Evolutionary conservation across 1,139 yeast genomes (phyloP), one percentile per base, ranked within the genome.

Genomic region (Debaryomyces psychrophilus): DNA sequence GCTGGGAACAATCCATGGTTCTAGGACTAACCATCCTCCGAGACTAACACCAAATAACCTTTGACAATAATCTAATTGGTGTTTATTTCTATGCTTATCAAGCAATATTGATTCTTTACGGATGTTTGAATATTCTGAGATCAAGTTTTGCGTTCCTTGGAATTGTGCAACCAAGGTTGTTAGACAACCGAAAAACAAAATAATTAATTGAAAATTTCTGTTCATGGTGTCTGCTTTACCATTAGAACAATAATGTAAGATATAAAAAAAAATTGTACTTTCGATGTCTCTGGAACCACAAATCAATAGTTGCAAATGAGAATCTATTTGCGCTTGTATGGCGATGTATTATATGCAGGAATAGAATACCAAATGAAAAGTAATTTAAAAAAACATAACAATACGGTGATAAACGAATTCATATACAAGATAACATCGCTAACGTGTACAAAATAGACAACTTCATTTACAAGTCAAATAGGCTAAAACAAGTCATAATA

Each of bases 21-120:
- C 67, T n/a, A 61, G 51, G 2, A 63, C 62, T 11, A 63, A 50
- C 67, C 67, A 63, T 3, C 67, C 67, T 7, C 68, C 68, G 34
- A 63, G 48, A 45, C 58, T 59, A 8, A 63, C 67, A 1, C 67
- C 67, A 35, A 52, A 43, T 6, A 45, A 2, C 31, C 48, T 48
- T 55, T 49, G 12, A 8, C 33, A 17, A 12, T 27, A 18, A 11
- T 18, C 35, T 9, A 18, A 6, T 20, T 38, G 41, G 18, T 38
- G 5, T 8, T 15, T 37, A 8, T n/a, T 8, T 7, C 8, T 25
- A 14, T 18, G 11, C 31, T 46, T 44, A 3, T 12, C n/a, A 6
- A 11, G 8, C 17, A 25, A 22, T 20, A 7, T 25, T 15, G n/a
- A n/a, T 17, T 41, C 37, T 31, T 38, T 38, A 22, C 34, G 35